Base-by-base conservation (phyloP, 2,329 filamentous ascomycete genomes). In the Scedosporium apiospermum region DNA sequence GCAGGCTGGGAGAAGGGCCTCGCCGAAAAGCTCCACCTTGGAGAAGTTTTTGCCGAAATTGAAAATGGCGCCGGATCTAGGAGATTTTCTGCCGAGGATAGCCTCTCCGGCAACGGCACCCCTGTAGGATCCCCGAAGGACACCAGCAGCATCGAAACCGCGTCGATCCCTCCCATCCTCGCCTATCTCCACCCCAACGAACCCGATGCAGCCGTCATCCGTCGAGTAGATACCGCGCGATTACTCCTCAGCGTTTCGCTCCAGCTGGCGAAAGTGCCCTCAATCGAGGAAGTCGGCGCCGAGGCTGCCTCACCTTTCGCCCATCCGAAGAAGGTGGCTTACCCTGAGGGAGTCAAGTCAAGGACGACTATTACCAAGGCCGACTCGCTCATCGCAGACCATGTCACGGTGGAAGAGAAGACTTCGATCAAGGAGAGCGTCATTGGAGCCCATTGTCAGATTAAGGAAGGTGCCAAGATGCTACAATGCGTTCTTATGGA, bases 401-500 rank as follows among this genome's bases (percentile, higher is more conserved):
- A 97, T 70, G 91, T 96, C 49, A 91, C 87, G 1, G 87, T 98
- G 0, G 90, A 93, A 70, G 90, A 93, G 69, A 93, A 93, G 72
- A 88, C 86, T 26, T 89, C 92, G n/a, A 89, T 99, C 76, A 97
- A 96, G 74, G 91, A 96, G 74, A 89, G 82, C 44, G 91, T 97
- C 34, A 85, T 99, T 49, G 95, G 95, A 2, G 86, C 90, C 4
- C 91, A 91, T 68, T 96, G 91, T 72, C 88, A 90, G 69, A 93
- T 99, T 66, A 87, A 88, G 65, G 87, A 88, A 67, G 91, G 92
- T n/a, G 91, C 89, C 34, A 90, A 93, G 67, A 76, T 99, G 55
- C 87, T 86, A n/a, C 85, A 93, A 66, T 98, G 93, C 74, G 75
- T 98, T 58, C 77, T 98, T 21, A 97, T 98, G 91, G 93, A 98